Conservation (phyloP, 352 stramenopile genomes). For the Globisporangium orthogonon region DNA sequence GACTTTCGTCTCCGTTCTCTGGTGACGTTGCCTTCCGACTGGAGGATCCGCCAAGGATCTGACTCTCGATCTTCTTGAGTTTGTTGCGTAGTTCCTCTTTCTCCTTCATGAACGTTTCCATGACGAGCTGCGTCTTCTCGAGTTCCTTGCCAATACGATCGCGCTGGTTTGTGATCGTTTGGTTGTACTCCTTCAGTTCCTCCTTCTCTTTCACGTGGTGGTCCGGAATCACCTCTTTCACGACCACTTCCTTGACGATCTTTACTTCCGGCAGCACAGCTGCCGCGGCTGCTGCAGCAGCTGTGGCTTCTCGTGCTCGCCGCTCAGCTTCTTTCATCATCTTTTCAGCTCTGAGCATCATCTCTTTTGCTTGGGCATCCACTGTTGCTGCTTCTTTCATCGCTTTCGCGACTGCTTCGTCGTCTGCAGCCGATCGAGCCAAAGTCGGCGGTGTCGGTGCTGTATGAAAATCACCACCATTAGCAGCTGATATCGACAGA, state of each 20-base stretch:
- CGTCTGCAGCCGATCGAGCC: neutral
- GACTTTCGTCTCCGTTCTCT: conserved; percentile 1
- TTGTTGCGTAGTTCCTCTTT: conserved; percentile 30
- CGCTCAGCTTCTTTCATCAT: conserved; percentile 57
- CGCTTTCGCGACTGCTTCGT: conserved; percentile 27
- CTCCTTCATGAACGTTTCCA: conserved; percentile 39
- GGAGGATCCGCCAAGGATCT: conserved; percentile 58
- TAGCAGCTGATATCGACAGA: neutral
- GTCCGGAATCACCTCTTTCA: conserved; percentile 76
- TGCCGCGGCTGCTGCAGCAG: neutral
- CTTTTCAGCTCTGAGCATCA: conserved; percentile 64
- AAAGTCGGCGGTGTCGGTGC: neutral
- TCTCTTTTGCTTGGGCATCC: conserved; percentile 60
- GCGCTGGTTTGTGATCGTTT: conserved; percentile 57
- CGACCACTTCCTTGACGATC: conserved; percentile 58
- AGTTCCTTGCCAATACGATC: conserved; percentile 71
- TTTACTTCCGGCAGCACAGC: conserved; percentile 18
- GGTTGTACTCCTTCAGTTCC: conserved; percentile 57
- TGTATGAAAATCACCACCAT: neutral
- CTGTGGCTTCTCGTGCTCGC: conserved; percentile 21
- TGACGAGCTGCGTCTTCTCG: conserved; percentile 58
- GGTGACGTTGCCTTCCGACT: conserved; percentile 1
- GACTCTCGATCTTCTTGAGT: conserved; percentile 74
- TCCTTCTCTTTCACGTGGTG: conserved; percentile 54
- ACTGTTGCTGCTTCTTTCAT: conserved; percentile 44